phyloP scores from a whole-genome alignment of 768 basidiomycete genomes.

The Collybiopsis confluens region DNA sequence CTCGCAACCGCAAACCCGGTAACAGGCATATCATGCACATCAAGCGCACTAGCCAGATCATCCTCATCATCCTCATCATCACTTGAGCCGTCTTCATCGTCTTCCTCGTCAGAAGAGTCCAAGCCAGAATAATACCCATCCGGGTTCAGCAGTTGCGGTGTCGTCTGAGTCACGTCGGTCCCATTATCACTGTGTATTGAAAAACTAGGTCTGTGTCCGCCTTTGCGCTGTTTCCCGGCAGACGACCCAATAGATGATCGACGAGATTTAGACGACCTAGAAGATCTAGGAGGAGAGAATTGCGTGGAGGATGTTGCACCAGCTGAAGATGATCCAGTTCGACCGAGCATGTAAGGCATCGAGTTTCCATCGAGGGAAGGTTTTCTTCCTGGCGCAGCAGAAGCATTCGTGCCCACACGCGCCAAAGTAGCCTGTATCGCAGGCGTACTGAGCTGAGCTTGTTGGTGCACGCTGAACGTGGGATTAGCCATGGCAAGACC shows the following conservation, averaged over 20 bases:
- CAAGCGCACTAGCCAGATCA: slow-evolving; percentile 39
- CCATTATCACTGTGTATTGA: slow-evolving; percentile 18
- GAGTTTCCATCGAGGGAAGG: background rate
- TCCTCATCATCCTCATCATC: slow-evolving; percentile 25
- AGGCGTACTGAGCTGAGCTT: slow-evolving; percentile 32
- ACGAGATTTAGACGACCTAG: slow-evolving; percentile 3
- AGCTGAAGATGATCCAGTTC: slow-evolving; percentile 5
- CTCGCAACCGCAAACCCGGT: slow-evolving; percentile 98
- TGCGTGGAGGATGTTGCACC: slow-evolving; percentile 6
- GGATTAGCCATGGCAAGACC: slow-evolving; percentile 65
- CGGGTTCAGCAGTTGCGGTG: slow-evolving; percentile 24
- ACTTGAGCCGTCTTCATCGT: slow-evolving; percentile 14
- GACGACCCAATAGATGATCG: slow-evolving; percentile 4
- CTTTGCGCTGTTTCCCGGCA: background rate
- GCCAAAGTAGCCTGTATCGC: background rate
- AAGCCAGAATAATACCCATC: slow-evolving; percentile 39
- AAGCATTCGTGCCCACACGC: background rate
- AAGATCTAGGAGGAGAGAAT: background rate
- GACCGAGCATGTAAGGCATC: slow-evolving; percentile 9
- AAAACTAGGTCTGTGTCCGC: slow-evolving; percentile 18
- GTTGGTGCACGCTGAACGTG: slow-evolving; percentile 42
- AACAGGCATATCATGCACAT: slow-evolving; percentile 79
- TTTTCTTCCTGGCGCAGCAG: slow-evolving; percentile 2
- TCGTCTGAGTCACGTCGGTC: slow-evolving; percentile 17
- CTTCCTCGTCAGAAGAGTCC: slow-evolving; percentile 25